Evolutionary conservation across 306 rosid genomes (phyloP).

Genomic region (Castanospermum australe): DNA sequence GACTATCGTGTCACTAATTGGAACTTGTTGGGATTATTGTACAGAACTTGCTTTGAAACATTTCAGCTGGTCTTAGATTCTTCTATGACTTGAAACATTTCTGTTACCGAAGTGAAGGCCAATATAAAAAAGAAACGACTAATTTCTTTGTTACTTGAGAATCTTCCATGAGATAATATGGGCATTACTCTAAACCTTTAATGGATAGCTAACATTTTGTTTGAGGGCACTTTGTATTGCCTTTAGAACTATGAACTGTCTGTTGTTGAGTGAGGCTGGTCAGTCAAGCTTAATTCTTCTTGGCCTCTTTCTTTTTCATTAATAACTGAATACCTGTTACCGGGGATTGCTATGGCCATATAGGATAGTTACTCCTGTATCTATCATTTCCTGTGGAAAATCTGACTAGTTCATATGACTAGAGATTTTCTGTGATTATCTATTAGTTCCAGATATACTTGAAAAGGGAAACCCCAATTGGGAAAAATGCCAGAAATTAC

Average conservation of each 20-base stretch:
- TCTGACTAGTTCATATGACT: neutral
- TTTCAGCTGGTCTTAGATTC: neutral
- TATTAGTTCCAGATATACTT: neutral
- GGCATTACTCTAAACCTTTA: neutral
- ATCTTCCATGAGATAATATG: neutral
- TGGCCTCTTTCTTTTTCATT: neutral
- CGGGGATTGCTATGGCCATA: neutral
- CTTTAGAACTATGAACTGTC: neutral
- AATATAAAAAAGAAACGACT: no score
- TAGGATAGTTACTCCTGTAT: neutral
- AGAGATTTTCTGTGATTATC: neutral
- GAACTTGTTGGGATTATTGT: neutral
- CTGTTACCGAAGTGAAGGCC: neutral
- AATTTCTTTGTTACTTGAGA: neutral
- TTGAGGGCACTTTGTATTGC: no score
- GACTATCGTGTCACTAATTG: neutral
- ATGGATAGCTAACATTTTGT: neutral
- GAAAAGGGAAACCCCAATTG: neutral
- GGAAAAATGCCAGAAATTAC: neutral
- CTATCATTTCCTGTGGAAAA: neutral
- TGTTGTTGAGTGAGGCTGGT: neutral
- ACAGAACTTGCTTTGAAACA: constrained; percentile 1
- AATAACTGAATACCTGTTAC: neutral
- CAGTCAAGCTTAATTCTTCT: neutral
- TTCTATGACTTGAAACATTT: neutral